Percentiles rank a stretch among this genome's conserved stretches.
These are phyloP conservation scores for Myxozyma lipomycoides DNA, from an alignment of 805 yeast species.

Conservation along the genomic window DNA sequence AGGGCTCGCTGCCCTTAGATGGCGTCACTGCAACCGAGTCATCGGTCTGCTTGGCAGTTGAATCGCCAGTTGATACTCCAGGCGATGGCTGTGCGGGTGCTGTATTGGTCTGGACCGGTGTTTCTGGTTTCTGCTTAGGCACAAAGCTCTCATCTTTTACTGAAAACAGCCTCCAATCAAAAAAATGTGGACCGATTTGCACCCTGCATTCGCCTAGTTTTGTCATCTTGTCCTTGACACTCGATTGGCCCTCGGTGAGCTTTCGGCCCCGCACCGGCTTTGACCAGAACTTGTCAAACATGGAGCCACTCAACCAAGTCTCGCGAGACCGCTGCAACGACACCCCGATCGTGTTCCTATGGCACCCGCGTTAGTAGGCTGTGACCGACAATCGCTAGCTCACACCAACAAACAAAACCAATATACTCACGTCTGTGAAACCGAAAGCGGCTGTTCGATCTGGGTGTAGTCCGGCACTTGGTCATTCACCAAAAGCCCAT, in stretches of 20 bases:
- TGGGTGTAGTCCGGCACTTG: constrained; percentile 61
- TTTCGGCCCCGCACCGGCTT: constrained; percentile 58
- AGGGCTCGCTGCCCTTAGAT: no score
- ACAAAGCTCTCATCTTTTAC: constrained; percentile 64
- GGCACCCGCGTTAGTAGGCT: background rate
- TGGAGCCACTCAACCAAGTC: constrained; percentile 58
- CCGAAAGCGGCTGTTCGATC: constrained; percentile 60
- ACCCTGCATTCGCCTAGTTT: constrained; percentile 74
- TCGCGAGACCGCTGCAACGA: constrained; percentile 69
- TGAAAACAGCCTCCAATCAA: constrained; percentile 74
- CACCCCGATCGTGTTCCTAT: constrained; percentile 11
- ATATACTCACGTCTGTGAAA: constrained; percentile 58
- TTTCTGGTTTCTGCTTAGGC: no score
- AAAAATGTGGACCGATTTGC: constrained; percentile 77
- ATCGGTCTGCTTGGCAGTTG: no score
- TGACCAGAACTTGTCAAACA: constrained; percentile 79
- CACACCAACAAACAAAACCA: no score
- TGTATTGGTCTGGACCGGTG: no score
- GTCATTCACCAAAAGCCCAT: constrained; percentile 56
- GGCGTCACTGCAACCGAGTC: no score
- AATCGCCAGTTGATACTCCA: no score
- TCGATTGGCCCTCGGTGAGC: constrained; percentile 45
- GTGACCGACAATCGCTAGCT: background rate
- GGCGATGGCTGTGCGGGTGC: no score
- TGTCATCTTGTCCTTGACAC: constrained; percentile 81